Base-by-base conservation (phyloP, 2,329 filamentous ascomycete genomes). In the Epichloe scottii region DNA sequence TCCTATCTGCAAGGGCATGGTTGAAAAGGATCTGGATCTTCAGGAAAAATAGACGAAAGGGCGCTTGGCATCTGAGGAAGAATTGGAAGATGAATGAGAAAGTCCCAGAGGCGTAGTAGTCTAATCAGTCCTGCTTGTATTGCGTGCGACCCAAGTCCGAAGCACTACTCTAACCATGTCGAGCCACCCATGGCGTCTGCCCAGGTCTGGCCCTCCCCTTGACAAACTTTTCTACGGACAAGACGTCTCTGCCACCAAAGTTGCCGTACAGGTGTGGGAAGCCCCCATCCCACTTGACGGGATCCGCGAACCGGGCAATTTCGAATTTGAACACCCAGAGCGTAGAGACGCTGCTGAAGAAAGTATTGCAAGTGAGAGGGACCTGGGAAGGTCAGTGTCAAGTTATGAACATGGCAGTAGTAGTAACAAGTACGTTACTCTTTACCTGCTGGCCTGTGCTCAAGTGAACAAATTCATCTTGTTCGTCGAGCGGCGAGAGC, bases 1-100 rank as follows among this genome's bases (percentile, higher is more conserved):
- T 64, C 93, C 93, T 2, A 96, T 97, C 59, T 96, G 90, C 66
- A 79, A 81, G 54, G 79, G 75, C 7, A 86, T 95, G 81, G 82
- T 94, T 3, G 86, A 89, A 70, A 96, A 95, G 75, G 87, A 94
- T 66, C 68, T 94, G 37, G 76, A 74, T 37, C 54, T 68, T 39
- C 63, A 63, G 52, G 55, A 41, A 30, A 51, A 51, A 39, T 39
- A 30, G 23, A 38, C 35, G 4, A 37, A 44, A 46, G 11, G 17
- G 33, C 5, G 26, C 19, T 37, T 7, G 11, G 26, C 26, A 11
- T 30, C 26, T 0, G 8, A 30, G 8, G 26, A 11, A 10, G 26
- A 30, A 17, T 7, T 7, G 38, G n/a, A 40, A 6, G 15, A 40
- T 33, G 6, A 42, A 55, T 48, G 30, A 30, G 26, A 1, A 30